Conservation (phyloP, 495 filamentous ascomycete species). For the Lepidopterella palustris region DNA sequence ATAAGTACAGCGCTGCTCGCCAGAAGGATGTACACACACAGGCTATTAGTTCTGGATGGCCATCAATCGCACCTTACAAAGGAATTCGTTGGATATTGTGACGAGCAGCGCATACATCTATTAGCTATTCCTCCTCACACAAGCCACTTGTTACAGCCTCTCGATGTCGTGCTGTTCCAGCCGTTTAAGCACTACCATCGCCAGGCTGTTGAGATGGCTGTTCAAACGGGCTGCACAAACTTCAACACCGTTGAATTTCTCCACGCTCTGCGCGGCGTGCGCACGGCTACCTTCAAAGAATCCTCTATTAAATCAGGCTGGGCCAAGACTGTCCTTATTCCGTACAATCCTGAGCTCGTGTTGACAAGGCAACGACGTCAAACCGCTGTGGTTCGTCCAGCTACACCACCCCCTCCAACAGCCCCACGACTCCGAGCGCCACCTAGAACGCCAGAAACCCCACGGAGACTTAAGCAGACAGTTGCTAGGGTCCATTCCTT, state of each 20-base stretch:
- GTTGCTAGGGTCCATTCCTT: no score
- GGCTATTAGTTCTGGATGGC: slow-evolving; percentile 13
- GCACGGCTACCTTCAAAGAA: background rate
- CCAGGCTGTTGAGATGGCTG: slow-evolving; percentile 1
- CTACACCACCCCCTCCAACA: background rate
- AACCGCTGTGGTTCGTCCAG: background rate
- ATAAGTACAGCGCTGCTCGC: background rate
- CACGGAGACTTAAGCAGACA: no score
- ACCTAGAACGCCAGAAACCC: no score
- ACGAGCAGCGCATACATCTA: slow-evolving; percentile 15
- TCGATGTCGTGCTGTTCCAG: slow-evolving; percentile 22
- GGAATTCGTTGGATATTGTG: slow-evolving; percentile 16
- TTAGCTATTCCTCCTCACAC: slow-evolving; percentile 15
- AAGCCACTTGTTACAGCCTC: slow-evolving; percentile 17
- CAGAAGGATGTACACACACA: background rate
- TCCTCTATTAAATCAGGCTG: background rate
- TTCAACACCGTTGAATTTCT: background rate
- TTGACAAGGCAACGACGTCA: no score
- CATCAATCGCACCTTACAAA: slow-evolving; percentile 7
- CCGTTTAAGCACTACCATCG: slow-evolving; percentile 14
- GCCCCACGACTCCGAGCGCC: no score
- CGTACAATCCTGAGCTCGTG: background rate
- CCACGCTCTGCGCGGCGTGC: background rate
- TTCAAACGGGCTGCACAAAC: background rate
- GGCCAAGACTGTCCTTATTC: background rate